Evolutionary conservation across 1,284 basidiomycete species (phyloP).

Genomic region (Moesziomyces sp.): DNA sequence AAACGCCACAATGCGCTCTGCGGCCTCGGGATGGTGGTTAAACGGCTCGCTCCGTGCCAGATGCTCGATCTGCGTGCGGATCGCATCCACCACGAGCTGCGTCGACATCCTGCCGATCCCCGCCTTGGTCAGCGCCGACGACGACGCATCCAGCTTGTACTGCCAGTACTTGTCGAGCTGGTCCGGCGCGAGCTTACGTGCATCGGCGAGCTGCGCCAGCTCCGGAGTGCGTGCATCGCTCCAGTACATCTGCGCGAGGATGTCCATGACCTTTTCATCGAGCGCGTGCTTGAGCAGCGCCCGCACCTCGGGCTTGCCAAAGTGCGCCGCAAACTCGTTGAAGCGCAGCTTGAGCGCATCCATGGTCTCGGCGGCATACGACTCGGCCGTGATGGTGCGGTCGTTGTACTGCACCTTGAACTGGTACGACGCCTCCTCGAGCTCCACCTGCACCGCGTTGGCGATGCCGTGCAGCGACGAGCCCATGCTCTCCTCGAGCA

Average conservation of each 20-base stretch:
- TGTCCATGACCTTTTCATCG: slow-evolving; percentile 95
- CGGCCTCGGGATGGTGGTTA: slow-evolving; percentile 84
- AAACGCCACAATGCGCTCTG: slow-evolving; percentile 89
- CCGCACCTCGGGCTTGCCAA: slow-evolving; percentile 89
- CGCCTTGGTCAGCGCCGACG: slow-evolving; percentile 90
- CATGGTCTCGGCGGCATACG: slow-evolving; percentile 96
- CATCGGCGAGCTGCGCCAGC: slow-evolving; percentile 78
- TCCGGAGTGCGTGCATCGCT: slow-evolving; percentile 84
- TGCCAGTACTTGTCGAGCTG: slow-evolving; percentile 92
- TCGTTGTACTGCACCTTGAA: slow-evolving; percentile 99
- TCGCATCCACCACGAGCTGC: slow-evolving; percentile 90
- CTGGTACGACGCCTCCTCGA: slow-evolving; percentile 96
- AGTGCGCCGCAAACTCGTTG: slow-evolving; percentile 84
- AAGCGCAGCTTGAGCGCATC: slow-evolving; percentile 91
- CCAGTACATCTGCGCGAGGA: slow-evolving; percentile 97
- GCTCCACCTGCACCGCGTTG: slow-evolving; percentile 93
- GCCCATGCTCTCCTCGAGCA: slow-evolving; percentile 96
- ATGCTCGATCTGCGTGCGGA: slow-evolving; percentile 87
- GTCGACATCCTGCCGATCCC: slow-evolving; percentile 96
- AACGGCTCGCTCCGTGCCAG: slow-evolving; percentile 87
- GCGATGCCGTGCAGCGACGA: slow-evolving; percentile 93
- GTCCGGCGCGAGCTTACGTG: slow-evolving; percentile 75
- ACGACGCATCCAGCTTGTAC: slow-evolving; percentile 92
- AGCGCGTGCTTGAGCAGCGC: slow-evolving; percentile 88
- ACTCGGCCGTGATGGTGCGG: slow-evolving; percentile 90